Percentiles rank a stretch among this genome's conserved stretches.
Evolutionary conservation across 2,329 filamentous ascomycete species (phyloP).

Genomic region (Trichoderma sp.): DNA sequence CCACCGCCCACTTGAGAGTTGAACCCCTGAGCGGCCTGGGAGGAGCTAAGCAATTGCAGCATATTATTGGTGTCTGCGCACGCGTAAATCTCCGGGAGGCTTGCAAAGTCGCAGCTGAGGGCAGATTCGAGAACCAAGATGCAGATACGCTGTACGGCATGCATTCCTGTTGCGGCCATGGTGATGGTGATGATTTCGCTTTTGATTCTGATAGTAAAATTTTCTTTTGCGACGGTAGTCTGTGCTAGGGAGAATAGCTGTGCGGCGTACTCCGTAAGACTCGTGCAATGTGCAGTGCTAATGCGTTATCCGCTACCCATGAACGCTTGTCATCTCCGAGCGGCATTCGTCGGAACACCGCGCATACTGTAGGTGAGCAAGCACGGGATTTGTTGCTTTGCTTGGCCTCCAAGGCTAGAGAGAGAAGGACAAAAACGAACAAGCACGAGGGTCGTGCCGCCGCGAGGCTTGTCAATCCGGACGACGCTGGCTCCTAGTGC

Average conservation of each 20-base stretch:
- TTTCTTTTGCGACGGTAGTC: neutral
- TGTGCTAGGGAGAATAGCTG: neutral
- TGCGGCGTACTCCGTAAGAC: neutral
- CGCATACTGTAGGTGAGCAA: neutral
- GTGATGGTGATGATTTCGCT: neutral
- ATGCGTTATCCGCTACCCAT: neutral
- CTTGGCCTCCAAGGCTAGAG: neutral
- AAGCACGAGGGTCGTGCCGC: conserved; percentile 1
- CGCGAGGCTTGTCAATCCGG: neutral
- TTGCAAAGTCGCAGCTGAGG: neutral
- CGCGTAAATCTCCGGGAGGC: conserved; percentile 6
- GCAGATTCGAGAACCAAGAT: neutral
- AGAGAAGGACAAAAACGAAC: neutral
- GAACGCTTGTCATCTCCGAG: conserved; percentile 5
- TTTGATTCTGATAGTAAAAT: neutral
- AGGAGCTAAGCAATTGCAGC: neutral
- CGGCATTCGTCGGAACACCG: neutral
- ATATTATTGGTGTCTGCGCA: neutral
- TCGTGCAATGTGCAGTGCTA: neutral
- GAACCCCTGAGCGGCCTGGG: neutral
- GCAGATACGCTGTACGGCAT: neutral
- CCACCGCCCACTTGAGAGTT: neutral
- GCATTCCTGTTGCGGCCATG: neutral
- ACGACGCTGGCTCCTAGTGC: neutral
- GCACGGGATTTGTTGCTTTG: neutral